Evolutionary conservation across 2,329 filamentous ascomycete species (phyloP), one percentile per base, ranked within the genome.

Genomic region (Dryadomyces sulphureus): DNA sequence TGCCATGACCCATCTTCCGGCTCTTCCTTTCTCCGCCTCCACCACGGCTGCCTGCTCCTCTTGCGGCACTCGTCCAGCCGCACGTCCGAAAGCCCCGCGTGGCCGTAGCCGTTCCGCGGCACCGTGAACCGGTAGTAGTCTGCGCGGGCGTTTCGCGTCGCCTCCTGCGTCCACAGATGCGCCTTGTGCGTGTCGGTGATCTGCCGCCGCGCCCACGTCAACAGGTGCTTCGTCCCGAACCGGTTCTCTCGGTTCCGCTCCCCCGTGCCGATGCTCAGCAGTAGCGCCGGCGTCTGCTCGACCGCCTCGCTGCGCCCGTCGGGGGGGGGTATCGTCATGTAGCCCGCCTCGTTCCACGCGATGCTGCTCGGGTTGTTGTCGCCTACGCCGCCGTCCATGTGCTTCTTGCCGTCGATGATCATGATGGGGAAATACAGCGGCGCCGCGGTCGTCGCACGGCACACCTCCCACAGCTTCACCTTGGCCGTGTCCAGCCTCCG

Each of bases 331-430:
- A 14, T 12, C 5, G 5, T 14, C 39, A 41, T 41, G 22, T 27
- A 27, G 2, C 3, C n/a, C 2, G 39, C 39, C n/a, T 41, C 39
- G 4, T 25, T 41, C 39, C 39, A 41, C 3, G 39, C 39, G 19
- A 41, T 41, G 43, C 27, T 30, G 35, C 32, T 27, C 6, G 43
- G 43, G 34, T 45, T 45, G 34, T 45, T 45, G 34, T 30, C 19
- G 20, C 22, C 20, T 4, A 45, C 22, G 9, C 32, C 34, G 24
- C 32, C 43, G 9, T 45, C 45, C 22, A 45, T 39, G 34, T 38
- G 22, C 8, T 38, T 9, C 9, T 38, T 19, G 35, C 19, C 34
- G 8, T 20, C 20, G 43, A 45, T 45, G 2, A 9, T 25, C 11
- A 25, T 24, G 9, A 5, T 12, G 4, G 4, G 4, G 20, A 45